Percentiles rank a stretch among this genome's conserved stretches.
phyloP scores from a whole-genome alignment of 2,329 filamentous ascomycete genomes.

The Venturia oleaginea region DNA sequence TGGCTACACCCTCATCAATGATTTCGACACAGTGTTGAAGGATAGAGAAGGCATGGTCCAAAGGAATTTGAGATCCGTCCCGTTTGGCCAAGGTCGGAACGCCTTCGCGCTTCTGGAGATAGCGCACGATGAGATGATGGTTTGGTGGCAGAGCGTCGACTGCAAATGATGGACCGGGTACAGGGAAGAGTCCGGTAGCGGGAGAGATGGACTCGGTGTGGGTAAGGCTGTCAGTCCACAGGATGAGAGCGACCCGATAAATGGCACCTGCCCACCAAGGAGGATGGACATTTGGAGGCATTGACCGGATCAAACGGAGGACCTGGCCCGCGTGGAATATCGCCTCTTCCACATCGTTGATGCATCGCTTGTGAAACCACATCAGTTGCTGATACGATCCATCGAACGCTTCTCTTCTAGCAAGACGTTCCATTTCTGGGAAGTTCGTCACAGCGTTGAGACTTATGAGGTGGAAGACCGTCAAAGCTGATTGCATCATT shows the following conservation, averaged over 20 bases:
- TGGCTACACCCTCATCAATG: slow-evolving; percentile 43
- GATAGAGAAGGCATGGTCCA: slow-evolving; percentile 41
- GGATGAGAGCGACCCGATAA: slow-evolving; percentile 55
- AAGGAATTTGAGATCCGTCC: slow-evolving; percentile 38
- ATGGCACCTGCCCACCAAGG: slow-evolving; percentile 64
- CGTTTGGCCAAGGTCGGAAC: slow-evolving; percentile 42
- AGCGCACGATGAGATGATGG: slow-evolving; percentile 42
- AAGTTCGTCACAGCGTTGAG: slow-evolving; percentile 62
- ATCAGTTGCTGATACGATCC: slow-evolving; percentile 45
- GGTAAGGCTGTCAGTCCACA: slow-evolving; percentile 54
- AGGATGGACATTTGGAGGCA: slow-evolving; percentile 52
- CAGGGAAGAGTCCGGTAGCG: slow-evolving; percentile 28
- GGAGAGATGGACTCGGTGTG: slow-evolving; percentile 36
- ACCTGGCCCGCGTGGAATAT: slow-evolving; percentile 62
- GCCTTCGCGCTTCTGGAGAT: slow-evolving; percentile 45
- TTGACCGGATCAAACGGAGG: slow-evolving; percentile 49
- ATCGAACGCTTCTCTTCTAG: slow-evolving; percentile 51
- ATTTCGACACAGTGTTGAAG: slow-evolving; percentile 44
- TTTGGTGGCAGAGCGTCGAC: slow-evolving; percentile 43
- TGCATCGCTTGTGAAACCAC: slow-evolving; percentile 52
- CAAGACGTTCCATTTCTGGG: slow-evolving; percentile 56
- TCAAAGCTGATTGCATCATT: slow-evolving; percentile 55
- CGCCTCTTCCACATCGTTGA: slow-evolving; percentile 54
- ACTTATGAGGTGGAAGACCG: slow-evolving; percentile 62
- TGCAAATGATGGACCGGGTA: slow-evolving; percentile 35